Evolutionary conservation across 2,329 filamentous ascomycete species (phyloP).

Genomic region (Xylaria polymorpha): DNA sequence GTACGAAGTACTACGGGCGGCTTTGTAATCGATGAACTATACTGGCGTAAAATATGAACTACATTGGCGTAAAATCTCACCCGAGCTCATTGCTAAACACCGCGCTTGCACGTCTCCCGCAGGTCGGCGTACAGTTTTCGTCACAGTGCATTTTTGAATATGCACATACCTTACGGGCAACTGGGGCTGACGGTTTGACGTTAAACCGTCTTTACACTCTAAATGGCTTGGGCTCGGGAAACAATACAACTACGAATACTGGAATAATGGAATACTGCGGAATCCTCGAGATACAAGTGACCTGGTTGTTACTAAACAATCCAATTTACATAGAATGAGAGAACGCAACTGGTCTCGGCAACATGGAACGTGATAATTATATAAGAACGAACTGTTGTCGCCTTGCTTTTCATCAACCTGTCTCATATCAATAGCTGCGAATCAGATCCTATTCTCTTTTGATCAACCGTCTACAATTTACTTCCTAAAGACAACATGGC

Average conservation of each 20-base stretch:
- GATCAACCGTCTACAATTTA: background rate
- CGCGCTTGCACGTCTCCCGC: background rate
- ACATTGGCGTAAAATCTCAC: background rate
- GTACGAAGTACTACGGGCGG: too few relatives aligned
- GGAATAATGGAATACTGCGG: too few relatives aligned
- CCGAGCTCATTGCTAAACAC: background rate
- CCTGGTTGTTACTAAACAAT: too few relatives aligned
- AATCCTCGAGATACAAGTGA: background rate
- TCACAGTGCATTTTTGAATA: background rate
- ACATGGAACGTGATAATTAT: background rate
- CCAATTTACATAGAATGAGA: background rate
- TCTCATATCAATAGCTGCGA: background rate
- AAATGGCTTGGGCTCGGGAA: background rate
- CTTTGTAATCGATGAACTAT: conserved; percentile 5
- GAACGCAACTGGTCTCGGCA: background rate
- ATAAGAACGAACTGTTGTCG: background rate
- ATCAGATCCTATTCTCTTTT: background rate
- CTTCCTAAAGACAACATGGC: conserved; percentile 15
- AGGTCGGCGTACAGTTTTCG: background rate
- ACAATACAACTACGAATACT: too few relatives aligned
- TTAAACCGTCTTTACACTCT: conserved; percentile 5
- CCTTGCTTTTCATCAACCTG: background rate
- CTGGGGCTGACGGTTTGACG: conserved; percentile 1
- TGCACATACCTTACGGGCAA: conserved; percentile 7
- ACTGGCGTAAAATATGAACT: too few relatives aligned